phyloP scores from a whole-genome alignment of 768 basidiomycete genomes.

The Pulveroboletus sp. region DNA sequence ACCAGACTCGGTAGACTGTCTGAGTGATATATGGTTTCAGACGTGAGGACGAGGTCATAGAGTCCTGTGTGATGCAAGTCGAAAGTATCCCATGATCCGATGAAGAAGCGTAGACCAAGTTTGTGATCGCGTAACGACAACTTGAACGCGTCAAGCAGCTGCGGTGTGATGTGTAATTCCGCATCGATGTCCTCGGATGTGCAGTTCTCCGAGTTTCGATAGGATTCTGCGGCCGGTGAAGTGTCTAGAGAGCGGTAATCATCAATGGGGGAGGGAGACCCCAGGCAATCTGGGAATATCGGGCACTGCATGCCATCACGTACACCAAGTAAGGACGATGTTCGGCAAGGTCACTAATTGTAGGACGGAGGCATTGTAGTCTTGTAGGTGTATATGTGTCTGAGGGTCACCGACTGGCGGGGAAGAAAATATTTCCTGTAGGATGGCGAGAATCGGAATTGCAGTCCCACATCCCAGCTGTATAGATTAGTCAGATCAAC shows the following conservation, averaged over 20 bases:
- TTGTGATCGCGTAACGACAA: conserved; percentile 49
- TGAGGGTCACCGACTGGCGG: conserved; percentile 17
- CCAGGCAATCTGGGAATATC: neutral
- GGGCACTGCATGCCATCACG: no score
- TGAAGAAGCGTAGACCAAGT: conserved; percentile 69
- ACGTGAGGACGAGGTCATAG: conserved; percentile 78
- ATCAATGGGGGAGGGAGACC: neutral
- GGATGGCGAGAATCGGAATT: conserved; percentile 72
- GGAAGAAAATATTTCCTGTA: conserved; percentile 54
- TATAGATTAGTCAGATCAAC: neutral
- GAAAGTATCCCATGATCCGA: conserved; percentile 75
- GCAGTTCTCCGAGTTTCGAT: conserved; percentile 35
- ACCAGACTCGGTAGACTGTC: conserved; percentile 62
- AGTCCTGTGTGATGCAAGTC: conserved; percentile 31
- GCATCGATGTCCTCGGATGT: conserved; percentile 29
- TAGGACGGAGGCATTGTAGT: conserved; percentile 83
- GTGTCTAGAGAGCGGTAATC: conserved; percentile 43
- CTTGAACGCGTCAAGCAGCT: conserved; percentile 62
- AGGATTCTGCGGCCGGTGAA: conserved; percentile 52
- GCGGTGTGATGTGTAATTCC: conserved; percentile 62
- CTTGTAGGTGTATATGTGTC: conserved; percentile 76
- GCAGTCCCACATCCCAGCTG: conserved; percentile 95
- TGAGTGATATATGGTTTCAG: conserved; percentile 87
- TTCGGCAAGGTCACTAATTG: conserved; percentile 79
- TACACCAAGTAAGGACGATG: conserved; percentile 78